Percentiles rank a stretch among this genome's conserved stretches.
Evolutionary conservation across 768 basidiomycete genomes (phyloP).

Genomic region (Panus rudis): DNA sequence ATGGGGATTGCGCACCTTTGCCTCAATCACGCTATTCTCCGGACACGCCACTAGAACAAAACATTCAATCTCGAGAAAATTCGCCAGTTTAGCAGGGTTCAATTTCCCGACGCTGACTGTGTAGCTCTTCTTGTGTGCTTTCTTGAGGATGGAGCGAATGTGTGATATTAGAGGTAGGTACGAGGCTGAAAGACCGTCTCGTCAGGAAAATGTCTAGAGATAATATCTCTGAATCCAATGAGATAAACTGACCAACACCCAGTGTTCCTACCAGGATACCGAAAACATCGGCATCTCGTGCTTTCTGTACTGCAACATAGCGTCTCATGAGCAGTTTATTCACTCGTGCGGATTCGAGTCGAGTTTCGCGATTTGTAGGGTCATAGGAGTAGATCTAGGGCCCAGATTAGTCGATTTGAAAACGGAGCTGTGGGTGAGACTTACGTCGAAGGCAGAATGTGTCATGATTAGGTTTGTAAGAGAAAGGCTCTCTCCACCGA

Average conservation of each 20-base stretch:
- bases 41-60: slow-evolving; percentile 93
- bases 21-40: slow-evolving; percentile 79
- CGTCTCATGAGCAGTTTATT: slow-evolving; percentile 86
- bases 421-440: slow-evolving; percentile 11
- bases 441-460: slow-evolving; percentile 57
- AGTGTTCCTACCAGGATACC: slow-evolving; percentile 94
- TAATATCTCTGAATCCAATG: too few species aligned
- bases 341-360: slow-evolving; percentile 58
- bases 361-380: slow-evolving; percentile 40
- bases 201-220: too few species aligned
- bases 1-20: slow-evolving; percentile 40
- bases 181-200: slow-evolving; percentile 41
- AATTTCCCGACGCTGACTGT: slow-evolving; percentile 94
- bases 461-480: slow-evolving; percentile 86
- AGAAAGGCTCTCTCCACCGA: slow-evolving; percentile 76
- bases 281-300: slow-evolving; percentile 88
- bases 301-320: slow-evolving; percentile 80
- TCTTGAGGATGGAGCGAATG: slow-evolving; percentile 62
- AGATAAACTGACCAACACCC: slow-evolving; percentile 59
- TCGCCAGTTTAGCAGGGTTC: slow-evolving; percentile 90
- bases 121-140: slow-evolving; percentile 81
- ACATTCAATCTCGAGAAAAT: slow-evolving; percentile 94
- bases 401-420: not conserved
- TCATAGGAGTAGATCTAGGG: slow-evolving; percentile 72
- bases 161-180: slow-evolving; percentile 83